Evolutionary conservation across 73 alveolate species (phyloP).

Genomic region (Stentor coeruleus): DNA sequence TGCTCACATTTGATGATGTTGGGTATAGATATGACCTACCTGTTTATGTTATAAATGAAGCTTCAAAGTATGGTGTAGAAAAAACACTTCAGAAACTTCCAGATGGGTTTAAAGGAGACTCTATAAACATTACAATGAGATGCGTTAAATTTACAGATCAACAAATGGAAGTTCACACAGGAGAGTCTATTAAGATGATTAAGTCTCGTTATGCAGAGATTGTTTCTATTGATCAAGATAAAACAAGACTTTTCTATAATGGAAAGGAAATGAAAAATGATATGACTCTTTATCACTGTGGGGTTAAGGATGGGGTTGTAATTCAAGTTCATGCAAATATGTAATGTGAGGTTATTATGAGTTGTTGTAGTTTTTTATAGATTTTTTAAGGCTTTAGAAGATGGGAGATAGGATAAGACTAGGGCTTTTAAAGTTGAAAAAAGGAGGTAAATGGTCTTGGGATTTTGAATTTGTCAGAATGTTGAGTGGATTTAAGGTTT

Average conservation of each 20-base stretch:
- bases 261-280: conserved; percentile 13
- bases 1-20: background rate
- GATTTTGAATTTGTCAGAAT: too few relatives aligned
- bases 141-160: background rate
- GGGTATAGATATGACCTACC: conserved; percentile 18
- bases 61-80: background rate
- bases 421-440: too few relatives aligned
- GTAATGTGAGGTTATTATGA: too few relatives aligned
- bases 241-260: background rate
- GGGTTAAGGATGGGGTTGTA: background rate
- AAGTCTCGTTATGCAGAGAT: background rate
- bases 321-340: conserved; percentile 6
- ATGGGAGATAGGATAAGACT: too few relatives aligned
- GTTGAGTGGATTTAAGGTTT: too few relatives aligned
- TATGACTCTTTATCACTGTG: background rate
- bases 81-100: background rate
- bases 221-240: background rate
- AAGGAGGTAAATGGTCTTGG: too few relatives aligned
- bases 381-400: too few relatives aligned
- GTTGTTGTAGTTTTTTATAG: too few relatives aligned
- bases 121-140: background rate
- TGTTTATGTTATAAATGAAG: conserved; percentile 5
- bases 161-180: background rate
- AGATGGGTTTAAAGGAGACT: background rate
- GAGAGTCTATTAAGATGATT: background rate